Percentiles rank a stretch among this genome's conserved stretches.
phyloP scores from a whole-genome alignment of 495 filamentous ascomycete genomes.

The Aspergillus nidulans region DNA sequence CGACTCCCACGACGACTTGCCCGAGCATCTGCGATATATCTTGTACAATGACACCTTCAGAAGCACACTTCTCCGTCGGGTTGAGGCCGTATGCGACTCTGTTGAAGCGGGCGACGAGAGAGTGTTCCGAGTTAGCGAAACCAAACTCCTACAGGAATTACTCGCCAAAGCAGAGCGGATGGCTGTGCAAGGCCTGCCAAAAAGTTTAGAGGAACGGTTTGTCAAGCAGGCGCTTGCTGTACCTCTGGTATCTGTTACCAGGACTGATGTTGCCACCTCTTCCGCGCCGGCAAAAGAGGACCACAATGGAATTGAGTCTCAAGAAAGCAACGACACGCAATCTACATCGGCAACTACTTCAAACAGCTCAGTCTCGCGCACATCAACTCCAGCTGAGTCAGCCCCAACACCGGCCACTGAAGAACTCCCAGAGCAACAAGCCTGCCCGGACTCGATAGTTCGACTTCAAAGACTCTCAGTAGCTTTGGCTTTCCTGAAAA shows the following conservation, averaged over 20 bases:
- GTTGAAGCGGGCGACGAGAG: slow-evolving; percentile 76
- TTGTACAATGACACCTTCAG: slow-evolving; percentile 46
- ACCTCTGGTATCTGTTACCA: slow-evolving; percentile 62
- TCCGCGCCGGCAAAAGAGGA: slow-evolving; percentile 7
- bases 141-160: slow-evolving; percentile 64
- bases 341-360: slow-evolving; percentile 27
- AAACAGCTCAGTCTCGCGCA: slow-evolving; percentile 30
- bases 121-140: slow-evolving; percentile 71
- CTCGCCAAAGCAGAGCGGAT: slow-evolving; percentile 68
- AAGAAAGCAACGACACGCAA: slow-evolving; percentile 29
- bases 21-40: slow-evolving; percentile 54
- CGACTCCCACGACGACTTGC: slow-evolving; percentile 56
- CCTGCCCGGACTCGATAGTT: slow-evolving; percentile 45
- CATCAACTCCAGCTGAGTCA: slow-evolving; percentile 37
- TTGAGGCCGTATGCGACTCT: slow-evolving; percentile 67
- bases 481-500: slow-evolving; percentile 69
- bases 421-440: slow-evolving; percentile 28
- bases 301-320: slow-evolving; percentile 26
- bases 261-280: slow-evolving; percentile 32
- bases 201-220: slow-evolving; percentile 82
- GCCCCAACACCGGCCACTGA: slow-evolving; percentile 12
- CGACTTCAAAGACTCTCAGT: slow-evolving; percentile 69
- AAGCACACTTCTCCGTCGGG: slow-evolving; percentile 41
- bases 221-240: slow-evolving; percentile 69
- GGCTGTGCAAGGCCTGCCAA: slow-evolving; percentile 59